Conservation (phyloP, 2,329 filamentous ascomycete genomes). For the Penicillium sp. region DNA sequence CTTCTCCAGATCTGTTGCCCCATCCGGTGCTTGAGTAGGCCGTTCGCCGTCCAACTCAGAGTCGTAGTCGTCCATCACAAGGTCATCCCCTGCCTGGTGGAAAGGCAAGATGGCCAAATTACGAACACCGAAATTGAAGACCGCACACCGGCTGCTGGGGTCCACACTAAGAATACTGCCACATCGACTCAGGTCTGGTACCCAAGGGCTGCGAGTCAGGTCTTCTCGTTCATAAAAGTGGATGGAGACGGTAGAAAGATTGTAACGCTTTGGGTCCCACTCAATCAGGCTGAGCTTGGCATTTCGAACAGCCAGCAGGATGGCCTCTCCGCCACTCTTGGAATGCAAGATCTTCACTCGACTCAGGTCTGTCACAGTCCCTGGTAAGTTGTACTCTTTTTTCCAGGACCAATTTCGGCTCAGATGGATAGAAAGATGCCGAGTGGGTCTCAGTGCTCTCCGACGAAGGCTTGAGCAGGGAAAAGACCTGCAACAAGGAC, state of each 20-base stretch:
- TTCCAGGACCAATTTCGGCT: conserved; percentile 77
- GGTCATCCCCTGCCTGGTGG: conserved; percentile 78
- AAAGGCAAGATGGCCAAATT: conserved; percentile 95
- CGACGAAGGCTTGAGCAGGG: conserved; percentile 60
- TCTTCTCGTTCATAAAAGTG: conserved; percentile 98
- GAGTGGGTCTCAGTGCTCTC: conserved; percentile 48
- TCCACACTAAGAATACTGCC: conserved; percentile 84
- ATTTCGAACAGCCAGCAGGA: conserved; percentile 83
- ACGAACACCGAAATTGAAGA: conserved; percentile 85
- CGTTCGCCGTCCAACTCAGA: conserved; percentile 73
- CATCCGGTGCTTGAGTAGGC: conserved; percentile 42
- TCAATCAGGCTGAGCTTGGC: conserved; percentile 91
- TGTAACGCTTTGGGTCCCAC: conserved; percentile 82
- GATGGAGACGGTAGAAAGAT: conserved; percentile 85
- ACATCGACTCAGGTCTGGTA: conserved; percentile 71
- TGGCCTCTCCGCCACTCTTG: conserved; percentile 77
- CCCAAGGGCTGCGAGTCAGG: conserved; percentile 78
- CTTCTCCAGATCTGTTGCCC: conserved; percentile 29
- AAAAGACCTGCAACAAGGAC: conserved; percentile 89
- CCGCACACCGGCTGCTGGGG: conserved; percentile 87
- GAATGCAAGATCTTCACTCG: conserved; percentile 72
- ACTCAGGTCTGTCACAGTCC: conserved; percentile 79
- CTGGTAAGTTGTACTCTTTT: conserved; percentile 81
- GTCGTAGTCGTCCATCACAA: conserved; percentile 91
- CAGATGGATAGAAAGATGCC: conserved; percentile 62